Base-by-base conservation (phyloP, 306 rosid genomes). In the Prunus mume region DNA sequence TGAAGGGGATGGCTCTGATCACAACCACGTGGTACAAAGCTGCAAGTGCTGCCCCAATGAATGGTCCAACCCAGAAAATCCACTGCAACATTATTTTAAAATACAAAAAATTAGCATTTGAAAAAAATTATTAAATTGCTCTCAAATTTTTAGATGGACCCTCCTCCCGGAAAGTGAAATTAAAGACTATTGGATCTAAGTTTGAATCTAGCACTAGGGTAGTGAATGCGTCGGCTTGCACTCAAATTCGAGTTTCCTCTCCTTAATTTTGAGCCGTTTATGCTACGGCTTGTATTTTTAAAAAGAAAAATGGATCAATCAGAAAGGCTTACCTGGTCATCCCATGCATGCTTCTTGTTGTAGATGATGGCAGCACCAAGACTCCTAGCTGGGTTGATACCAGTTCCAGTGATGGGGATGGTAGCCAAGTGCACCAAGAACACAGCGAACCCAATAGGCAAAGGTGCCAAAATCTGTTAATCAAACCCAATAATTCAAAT, bases 361-460 rank as follows among this genome's bases (percentile, higher is more conserved):
- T 12, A 85, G 76, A 87, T 83, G 76, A 87, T 85, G 55, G 91
- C 88, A 0, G 91, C 91, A 0, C 91, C 91, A 20, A 87, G 87
- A 60, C 91, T 87, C 28, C 88, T 74, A 2, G 91, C 91, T 3
- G 91, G 91, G 84, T 87, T 87, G 45, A 87, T 87, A 10, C 91
- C 88, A 57, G 91, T 87, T 71, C 91, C 88, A 38, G 91, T 85
- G 32, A 87, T 78, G 43, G 91, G 91, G 30, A 87, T 87, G 54
- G 91, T 87, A 3, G 91, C 91, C 78, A 87, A 75, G 84, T 87
- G 91, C 17, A 87, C 91, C 85, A 87, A 80, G 75, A 87, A 87
- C 32, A 87, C 91, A 11, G 88, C 91, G 62, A 93, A 93, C 81
- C 98, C 98, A 81, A 93, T 93, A 18, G 98, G 98, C 79, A 93